Evolutionary conservation across 208 protist genomes (phyloP), one percentile per base, ranked within the genome.

Genomic region (Trypanosoma brucei): DNA sequence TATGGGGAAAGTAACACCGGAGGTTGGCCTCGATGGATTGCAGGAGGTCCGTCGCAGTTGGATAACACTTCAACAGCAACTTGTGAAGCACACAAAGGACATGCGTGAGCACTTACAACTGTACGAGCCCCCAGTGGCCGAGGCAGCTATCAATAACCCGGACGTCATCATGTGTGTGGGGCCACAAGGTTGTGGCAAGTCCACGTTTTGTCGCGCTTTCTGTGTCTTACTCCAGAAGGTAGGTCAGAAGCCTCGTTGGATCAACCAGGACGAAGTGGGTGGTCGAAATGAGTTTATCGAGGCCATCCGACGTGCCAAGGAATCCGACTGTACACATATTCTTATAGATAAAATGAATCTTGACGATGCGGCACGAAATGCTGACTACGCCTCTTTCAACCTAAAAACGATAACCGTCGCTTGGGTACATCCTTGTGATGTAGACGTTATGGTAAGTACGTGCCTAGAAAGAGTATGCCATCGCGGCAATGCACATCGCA

Each of bases 321-420:
- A 59, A 11, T 62, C 55, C 6, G 70, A 76, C 38, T 81, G 78
- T 53, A 83, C 83, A 30, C 85, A 94, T 62, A 36, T 94, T 35
- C 74, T 94, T 22, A 64, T 94, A 9, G 88, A 94, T 58, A 90
- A 91, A 70, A 91, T 91, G 85, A 86, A 94, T 66, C 66, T 94
- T 2, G 76, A 81, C 55, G 72, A 80, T 44, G 69, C 50, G 49
- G 55, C 76, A 0, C 79, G 88, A 2, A 34, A 31, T 39, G 46
- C 65, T 8, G 85, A 91, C 61, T 84, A 84, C 62, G 74, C 66
- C 38, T 72, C 55, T 48, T 33, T 35, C 22, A 54, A 54, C 30
- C 61, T 79, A 30, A 54, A 66, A 1, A 65, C 71, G 3, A 53
- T 87, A 8, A 70, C 71, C 0, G 60, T 92, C 1, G 74, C 71